These are phyloP conservation scores for Diaporthe caulivora DNA, from an alignment of 2,329 filamentous ascomycete genomes.

Conservation along the genomic window DNA sequence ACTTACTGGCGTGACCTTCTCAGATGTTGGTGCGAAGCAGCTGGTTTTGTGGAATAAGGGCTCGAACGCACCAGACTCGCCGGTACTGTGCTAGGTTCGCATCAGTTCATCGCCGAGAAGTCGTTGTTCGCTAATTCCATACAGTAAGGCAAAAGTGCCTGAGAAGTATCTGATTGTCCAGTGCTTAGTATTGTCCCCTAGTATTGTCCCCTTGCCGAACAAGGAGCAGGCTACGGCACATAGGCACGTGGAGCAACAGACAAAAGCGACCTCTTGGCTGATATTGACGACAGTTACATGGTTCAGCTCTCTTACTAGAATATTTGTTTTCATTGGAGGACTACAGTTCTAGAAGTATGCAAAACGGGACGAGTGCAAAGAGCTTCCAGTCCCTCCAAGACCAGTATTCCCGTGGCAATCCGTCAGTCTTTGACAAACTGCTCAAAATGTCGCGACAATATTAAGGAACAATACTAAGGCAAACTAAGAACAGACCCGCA, in stretches of 20 bases:
- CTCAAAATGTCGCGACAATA: background rate
- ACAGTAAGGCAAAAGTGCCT: background rate
- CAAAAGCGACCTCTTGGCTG: background rate
- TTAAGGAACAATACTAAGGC: background rate
- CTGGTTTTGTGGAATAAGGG: too few relatives aligned
- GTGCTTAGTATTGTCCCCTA: background rate
- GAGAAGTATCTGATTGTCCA: background rate
- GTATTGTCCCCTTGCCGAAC: background rate
- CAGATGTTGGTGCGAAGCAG: too few relatives aligned
- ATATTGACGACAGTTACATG: too few relatives aligned
- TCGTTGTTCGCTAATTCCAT: background rate
- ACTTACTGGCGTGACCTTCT: too few relatives aligned
- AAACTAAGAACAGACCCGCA: too few relatives aligned
- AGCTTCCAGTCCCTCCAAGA: background rate
- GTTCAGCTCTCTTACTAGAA: background rate
- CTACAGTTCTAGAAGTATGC: background rate
- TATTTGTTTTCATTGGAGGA: background rate
- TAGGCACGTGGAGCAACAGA: background rate
- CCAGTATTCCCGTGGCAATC: background rate
- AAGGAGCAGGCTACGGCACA: background rate
- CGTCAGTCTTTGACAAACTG: constrained; percentile 9
- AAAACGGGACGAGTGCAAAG: background rate
- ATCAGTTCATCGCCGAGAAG: background rate
- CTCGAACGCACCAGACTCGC: too few relatives aligned
- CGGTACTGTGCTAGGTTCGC: background rate